Evolutionary conservation across 2,329 filamentous ascomycete genomes (phyloP).

Genomic region (Elsinoe perseae): DNA sequence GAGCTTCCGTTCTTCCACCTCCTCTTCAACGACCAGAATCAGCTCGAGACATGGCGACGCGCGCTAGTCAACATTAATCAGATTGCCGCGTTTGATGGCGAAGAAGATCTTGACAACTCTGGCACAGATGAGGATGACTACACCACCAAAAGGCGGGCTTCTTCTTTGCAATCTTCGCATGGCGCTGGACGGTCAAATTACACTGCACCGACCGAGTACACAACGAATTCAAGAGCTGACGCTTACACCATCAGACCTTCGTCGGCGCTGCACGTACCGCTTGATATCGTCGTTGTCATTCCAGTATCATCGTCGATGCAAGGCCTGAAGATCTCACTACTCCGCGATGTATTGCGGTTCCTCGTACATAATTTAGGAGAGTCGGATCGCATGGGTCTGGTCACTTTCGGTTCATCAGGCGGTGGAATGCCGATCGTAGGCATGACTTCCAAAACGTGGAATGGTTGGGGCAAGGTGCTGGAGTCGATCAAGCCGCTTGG

Average conservation of each 20-base stretch:
- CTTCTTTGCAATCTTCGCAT: slow-evolving; percentile 70
- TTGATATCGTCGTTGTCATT: slow-evolving; percentile 93
- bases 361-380: slow-evolving; percentile 85
- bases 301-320: slow-evolving; percentile 98
- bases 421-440: slow-evolving; percentile 93
- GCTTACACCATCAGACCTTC: slow-evolving; percentile 39
- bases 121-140: slow-evolving; percentile 87
- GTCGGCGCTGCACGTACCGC: slow-evolving; percentile 69
- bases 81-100: slow-evolving; percentile 55
- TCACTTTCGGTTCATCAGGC: slow-evolving; percentile 91
- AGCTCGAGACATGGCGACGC: slow-evolving; percentile 85
- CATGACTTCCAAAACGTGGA: slow-evolving; percentile 94
- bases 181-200: slow-evolving; percentile 74
- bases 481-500: slow-evolving; percentile 85
- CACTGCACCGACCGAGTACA: slow-evolving; percentile 89
- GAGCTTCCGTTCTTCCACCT: slow-evolving; percentile 94
- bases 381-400: slow-evolving; percentile 89
- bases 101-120: slow-evolving; percentile 71
- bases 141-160: slow-evolving; percentile 53
- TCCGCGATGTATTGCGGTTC: slow-evolving; percentile 86
- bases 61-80: slow-evolving; percentile 72
- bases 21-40: slow-evolving; percentile 72
- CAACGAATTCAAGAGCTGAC: slow-evolving; percentile 49
- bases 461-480: slow-evolving; percentile 79
- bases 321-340: slow-evolving; percentile 92